Evolutionary conservation across 2,329 filamentous ascomycete genomes (phyloP).

Genomic region (Exophiala aquamarina): DNA sequence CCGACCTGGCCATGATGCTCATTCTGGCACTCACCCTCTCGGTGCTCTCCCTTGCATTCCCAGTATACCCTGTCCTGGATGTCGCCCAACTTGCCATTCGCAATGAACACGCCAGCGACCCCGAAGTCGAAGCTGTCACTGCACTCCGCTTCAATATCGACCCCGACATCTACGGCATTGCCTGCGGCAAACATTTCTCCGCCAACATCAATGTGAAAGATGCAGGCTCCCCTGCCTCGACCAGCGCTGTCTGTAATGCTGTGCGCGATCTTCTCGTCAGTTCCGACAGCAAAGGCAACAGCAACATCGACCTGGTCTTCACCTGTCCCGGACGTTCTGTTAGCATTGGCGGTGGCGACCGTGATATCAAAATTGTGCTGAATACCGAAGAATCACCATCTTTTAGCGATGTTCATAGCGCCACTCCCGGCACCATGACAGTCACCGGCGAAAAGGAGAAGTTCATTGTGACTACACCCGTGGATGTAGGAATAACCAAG

Average conservation of each 20-base stretch:
- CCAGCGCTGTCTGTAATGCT: not conserved
- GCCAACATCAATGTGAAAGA: conserved; percentile 1
- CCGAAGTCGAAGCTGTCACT: too few species aligned
- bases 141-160: conserved; percentile 1
- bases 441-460: not conserved
- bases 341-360: not conserved
- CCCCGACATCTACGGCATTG: not conserved
- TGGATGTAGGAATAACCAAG: not conserved
- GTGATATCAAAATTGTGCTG: not conserved
- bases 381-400: not conserved
- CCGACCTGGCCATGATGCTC: not conserved
- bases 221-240: not conserved
- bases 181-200: not conserved
- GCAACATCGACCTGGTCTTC: conserved; percentile 1
- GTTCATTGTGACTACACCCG: not conserved
- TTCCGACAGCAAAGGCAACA: not conserved
- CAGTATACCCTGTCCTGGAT: too few species aligned
- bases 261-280: not conserved
- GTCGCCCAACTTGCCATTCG: too few species aligned
- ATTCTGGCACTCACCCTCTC: too few species aligned
- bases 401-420: not conserved
- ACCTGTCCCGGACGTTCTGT: not conserved
- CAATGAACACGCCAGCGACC: too few species aligned
- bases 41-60: too few species aligned
- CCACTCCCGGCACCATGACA: not conserved